Percentiles rank a stretch among this genome's conserved stretches.
Conservation (phyloP, 371 early-diverging fungal species). For the Zancudomyces culisetae region DNA sequence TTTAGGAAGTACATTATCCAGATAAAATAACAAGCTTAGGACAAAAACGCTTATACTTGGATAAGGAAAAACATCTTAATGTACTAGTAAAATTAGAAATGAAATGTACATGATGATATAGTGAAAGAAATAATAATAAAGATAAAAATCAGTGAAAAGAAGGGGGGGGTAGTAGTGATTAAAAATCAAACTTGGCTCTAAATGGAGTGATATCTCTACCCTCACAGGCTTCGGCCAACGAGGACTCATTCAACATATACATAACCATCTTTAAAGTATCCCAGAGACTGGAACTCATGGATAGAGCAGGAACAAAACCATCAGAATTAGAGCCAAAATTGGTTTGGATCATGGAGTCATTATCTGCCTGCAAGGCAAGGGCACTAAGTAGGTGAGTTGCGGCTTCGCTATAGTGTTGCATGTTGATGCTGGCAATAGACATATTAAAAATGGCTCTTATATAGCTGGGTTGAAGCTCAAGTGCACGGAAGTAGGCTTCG, state of each 20-base stretch:
- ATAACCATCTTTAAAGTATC: conserved; percentile 66
- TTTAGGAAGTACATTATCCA: no score
- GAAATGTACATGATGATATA: no score
- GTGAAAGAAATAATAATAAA: neutral
- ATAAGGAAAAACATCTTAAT: no score
- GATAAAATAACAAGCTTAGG: no score
- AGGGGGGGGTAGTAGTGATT: conserved; percentile 6
- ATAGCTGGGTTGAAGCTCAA: conserved; percentile 82
- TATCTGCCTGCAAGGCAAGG: conserved; percentile 52
- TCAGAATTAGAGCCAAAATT: conserved; percentile 11
- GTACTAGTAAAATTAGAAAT: no score
- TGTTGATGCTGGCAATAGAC: conserved; percentile 76
- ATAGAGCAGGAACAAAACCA: conserved; percentile 20
- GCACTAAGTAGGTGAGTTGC: conserved; percentile 79
- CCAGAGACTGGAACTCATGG: conserved; percentile 69
- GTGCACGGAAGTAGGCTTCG: conserved; percentile 78
- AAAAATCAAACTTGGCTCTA: conserved; percentile 64
- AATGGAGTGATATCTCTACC: conserved; percentile 51
- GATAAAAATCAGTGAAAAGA: neutral
- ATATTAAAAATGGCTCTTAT: conserved; percentile 90
- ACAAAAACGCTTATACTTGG: no score
- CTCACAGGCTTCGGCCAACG: conserved; percentile 53
- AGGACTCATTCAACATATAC: conserved; percentile 54
- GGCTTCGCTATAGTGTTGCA: conserved; percentile 72
- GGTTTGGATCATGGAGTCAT: conserved; percentile 10